phyloP scores from a whole-genome alignment of 352 stramenopile genomes.

The Phytophthora brassicae region DNA sequence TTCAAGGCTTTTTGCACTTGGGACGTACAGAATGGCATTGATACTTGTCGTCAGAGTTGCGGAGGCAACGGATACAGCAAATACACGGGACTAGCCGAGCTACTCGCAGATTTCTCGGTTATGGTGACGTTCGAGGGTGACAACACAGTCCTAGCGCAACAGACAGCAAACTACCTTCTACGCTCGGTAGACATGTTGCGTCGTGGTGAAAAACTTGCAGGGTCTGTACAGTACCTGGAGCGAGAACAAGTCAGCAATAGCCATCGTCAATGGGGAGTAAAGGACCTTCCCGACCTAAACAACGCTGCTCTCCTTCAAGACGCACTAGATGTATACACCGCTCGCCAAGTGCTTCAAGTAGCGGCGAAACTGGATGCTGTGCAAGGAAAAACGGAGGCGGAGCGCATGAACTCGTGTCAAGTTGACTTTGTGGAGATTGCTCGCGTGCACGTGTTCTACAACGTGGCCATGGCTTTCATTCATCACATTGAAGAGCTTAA shows the following conservation, averaged over 20 bases:
- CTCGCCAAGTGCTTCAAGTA: constrained; percentile 43
- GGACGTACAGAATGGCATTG: constrained; percentile 90
- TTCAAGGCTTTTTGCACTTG: constrained; percentile 94
- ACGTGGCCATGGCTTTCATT: constrained; percentile 61
- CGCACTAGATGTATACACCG: constrained; percentile 59
- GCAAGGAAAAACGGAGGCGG: constrained; percentile 29
- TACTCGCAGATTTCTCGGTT: constrained; percentile 94
- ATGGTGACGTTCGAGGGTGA: constrained; percentile 97
- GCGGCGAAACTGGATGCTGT: constrained; percentile 39
- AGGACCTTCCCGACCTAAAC: constrained; percentile 32
- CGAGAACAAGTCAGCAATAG: constrained; percentile 24
- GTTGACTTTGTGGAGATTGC: constrained; percentile 74
- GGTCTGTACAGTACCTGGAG: constrained; percentile 67
- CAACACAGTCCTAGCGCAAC: constrained; percentile 96
- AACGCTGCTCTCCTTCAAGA: constrained; percentile 36
- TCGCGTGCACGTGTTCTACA: constrained; percentile 78
- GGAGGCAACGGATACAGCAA: constrained; percentile 94
- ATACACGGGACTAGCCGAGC: constrained; percentile 88
- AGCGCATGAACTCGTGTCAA: constrained; percentile 70
- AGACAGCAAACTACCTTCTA: constrained; percentile 82
- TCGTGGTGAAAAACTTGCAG: constrained; percentile 48
- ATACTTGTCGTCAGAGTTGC: constrained; percentile 94
- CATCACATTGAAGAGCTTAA: constrained; percentile 53
- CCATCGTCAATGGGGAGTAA: constrained; percentile 35
- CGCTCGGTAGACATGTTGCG: constrained; percentile 58